phyloP scores from a whole-genome alignment of 441 rosid genomes.

The Eutrema salsugineum region DNA sequence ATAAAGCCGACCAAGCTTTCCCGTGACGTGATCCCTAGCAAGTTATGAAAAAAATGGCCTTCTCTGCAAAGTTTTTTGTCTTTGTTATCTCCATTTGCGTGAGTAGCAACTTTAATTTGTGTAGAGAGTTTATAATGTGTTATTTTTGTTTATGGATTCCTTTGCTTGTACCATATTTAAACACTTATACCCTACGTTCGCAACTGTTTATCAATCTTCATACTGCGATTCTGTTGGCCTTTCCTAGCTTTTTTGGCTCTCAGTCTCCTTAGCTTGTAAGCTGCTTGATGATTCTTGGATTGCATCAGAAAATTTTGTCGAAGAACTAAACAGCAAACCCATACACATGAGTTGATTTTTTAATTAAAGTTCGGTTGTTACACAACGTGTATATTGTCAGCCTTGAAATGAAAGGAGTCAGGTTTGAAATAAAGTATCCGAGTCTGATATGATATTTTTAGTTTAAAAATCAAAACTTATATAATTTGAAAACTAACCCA shows the following conservation, averaged over 20 bases:
- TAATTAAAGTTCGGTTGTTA: too few relatives aligned
- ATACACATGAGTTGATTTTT: too few relatives aligned
- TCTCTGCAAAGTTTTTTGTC: not conserved
- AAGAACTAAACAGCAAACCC: too few relatives aligned
- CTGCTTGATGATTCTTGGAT: not conserved
- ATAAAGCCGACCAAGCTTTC: slow-evolving; percentile 37
- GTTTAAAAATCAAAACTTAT: too few relatives aligned
- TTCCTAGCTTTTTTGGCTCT: not conserved
- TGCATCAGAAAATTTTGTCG: not conserved
- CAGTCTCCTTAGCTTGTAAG: not conserved
- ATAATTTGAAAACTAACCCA: too few relatives aligned
- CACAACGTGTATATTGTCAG: too few relatives aligned
- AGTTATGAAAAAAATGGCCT: slow-evolving; percentile 51
- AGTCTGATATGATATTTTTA: too few relatives aligned
- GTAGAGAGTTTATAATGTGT: not conserved
- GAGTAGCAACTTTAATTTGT: not conserved
- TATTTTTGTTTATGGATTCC: not conserved
- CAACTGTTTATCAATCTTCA: too few relatives aligned
- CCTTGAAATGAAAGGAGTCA: too few relatives aligned
- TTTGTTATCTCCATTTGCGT: too few relatives aligned
- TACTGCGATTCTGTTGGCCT: not conserved
- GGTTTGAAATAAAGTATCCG: too few relatives aligned
- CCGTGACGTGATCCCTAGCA: slow-evolving; percentile 43
- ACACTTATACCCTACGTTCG: not conserved
- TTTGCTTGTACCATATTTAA: slow-evolving; percentile 1